Conservation (phyloP, 179 eudicot genomes). For the Camellia oleifera region DNA sequence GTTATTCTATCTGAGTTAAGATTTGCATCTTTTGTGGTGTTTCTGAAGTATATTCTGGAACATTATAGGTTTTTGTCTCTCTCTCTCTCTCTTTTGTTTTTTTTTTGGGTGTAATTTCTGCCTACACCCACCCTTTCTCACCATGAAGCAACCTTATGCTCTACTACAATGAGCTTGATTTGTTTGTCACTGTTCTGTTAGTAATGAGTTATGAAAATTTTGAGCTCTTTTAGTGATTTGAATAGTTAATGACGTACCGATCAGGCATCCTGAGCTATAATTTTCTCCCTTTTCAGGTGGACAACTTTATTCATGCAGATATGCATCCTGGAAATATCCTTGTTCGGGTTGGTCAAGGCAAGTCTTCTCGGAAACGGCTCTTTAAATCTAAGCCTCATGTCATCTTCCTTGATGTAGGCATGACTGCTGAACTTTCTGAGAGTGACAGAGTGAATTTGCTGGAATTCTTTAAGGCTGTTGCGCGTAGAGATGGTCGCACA, state of each 20-base stretch:
- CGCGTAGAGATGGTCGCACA: slow-evolving; percentile 69
- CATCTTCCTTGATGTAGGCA: slow-evolving; percentile 80
- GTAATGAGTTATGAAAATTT: not conserved
- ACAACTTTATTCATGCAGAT: slow-evolving; percentile 98
- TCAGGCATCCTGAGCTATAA: not conserved
- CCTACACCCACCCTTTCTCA: no score
- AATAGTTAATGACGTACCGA: not conserved
- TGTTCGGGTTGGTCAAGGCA: slow-evolving; percentile 57
- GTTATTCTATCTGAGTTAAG: no score
- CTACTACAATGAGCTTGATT: not conserved
- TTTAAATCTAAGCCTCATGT: slow-evolving; percentile 74
- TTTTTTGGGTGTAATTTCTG: no score
- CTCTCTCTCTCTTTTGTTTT: no score
- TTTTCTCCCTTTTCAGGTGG: slow-evolving; percentile 56
- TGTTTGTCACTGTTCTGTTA: not conserved
- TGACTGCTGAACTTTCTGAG: slow-evolving; percentile 84
- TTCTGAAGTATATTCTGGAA: no score
- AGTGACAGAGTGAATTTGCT: slow-evolving; percentile 58
- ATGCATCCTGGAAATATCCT: slow-evolving; percentile 99
- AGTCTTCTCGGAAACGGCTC: slow-evolving; percentile 41
- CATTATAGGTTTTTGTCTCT: no score
- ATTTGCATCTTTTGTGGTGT: no score
- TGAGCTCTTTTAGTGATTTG: not conserved
- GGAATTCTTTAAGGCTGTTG: slow-evolving; percentile 80
- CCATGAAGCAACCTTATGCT: no score